Evolutionary conservation across 257 asterid species (phyloP).

Genomic region (Jasminum sambac): DNA sequence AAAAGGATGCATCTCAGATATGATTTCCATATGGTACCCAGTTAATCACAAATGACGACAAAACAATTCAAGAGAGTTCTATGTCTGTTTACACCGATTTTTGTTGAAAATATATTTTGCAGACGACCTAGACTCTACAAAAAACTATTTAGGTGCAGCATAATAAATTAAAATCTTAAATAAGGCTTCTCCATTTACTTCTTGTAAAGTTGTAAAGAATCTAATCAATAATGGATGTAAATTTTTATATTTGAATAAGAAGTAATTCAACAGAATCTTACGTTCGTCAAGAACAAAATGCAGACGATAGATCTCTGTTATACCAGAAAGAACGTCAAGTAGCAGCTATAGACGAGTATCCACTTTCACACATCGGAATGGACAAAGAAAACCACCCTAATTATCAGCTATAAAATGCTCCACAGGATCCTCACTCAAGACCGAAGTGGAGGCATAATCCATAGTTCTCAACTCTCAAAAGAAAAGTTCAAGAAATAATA

Average conservation of each 20-base stretch:
- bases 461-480: constrained; percentile 8
- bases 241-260: background rate
- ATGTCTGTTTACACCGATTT: background rate
- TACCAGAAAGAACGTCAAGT: background rate
- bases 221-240: background rate
- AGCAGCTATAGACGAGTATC: background rate
- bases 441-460: background rate
- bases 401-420: constrained; percentile 2
- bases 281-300: background rate
- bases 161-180: background rate
- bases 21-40: background rate
- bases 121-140: background rate
- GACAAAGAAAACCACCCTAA: background rate
- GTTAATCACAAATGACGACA: background rate
- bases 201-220: background rate
- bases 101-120: background rate
- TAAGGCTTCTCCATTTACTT: background rate
- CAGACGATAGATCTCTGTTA: constrained; percentile 1
- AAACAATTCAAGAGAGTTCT: background rate
- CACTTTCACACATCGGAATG: background rate
- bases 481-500: background rate
- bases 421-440: constrained; percentile 2
- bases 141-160: background rate
- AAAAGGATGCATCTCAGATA: background rate
- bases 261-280: background rate